These are phyloP conservation scores for Volvariella volvacea DNA, from an alignment of 1,284 basidiomycete genomes.

Conservation along the genomic window DNA sequence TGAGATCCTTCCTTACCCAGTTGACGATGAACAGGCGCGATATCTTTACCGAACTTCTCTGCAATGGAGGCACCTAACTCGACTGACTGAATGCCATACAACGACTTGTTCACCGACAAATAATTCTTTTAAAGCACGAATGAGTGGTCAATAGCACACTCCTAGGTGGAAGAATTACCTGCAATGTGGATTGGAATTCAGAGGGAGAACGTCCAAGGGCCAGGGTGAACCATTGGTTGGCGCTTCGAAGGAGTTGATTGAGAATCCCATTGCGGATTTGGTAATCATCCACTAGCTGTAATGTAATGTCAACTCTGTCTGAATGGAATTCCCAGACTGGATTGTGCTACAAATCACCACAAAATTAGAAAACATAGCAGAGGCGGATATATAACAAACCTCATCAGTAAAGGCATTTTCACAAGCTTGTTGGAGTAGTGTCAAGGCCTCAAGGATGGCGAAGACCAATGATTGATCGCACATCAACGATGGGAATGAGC, in stretches of 20 bases:
- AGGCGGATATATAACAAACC: conserved; percentile 36
- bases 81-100: conserved; percentile 61
- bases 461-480: conserved; percentile 87
- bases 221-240: conserved; percentile 79
- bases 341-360: conserved; percentile 58
- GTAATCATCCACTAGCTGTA: conserved; percentile 88
- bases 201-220: conserved; percentile 85
- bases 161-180: conserved; percentile 40
- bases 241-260: conserved; percentile 64
- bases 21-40: conserved; percentile 76
- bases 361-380: conserved; percentile 1
- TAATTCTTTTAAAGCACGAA: conserved; percentile 68
- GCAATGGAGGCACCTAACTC: conserved; percentile 90
- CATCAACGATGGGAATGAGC: conserved; percentile 92
- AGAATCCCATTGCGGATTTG: conserved; percentile 82
- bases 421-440: conserved; percentile 81
- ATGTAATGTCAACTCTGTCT: conserved; percentile 63
- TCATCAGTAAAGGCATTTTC: conserved; percentile 92
- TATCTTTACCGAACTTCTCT: conserved; percentile 74
- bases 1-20: conserved; percentile 43
- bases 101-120: conserved; percentile 65
- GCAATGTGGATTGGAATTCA: conserved; percentile 88
- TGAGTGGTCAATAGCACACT: background rate
- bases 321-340: conserved; percentile 83
- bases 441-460: conserved; percentile 87